Percentiles rank a stretch among this genome's conserved stretches.
Evolutionary conservation across 192 early-diverging fungal genomes (phyloP).

Genomic region (Oehlia diaphana): DNA sequence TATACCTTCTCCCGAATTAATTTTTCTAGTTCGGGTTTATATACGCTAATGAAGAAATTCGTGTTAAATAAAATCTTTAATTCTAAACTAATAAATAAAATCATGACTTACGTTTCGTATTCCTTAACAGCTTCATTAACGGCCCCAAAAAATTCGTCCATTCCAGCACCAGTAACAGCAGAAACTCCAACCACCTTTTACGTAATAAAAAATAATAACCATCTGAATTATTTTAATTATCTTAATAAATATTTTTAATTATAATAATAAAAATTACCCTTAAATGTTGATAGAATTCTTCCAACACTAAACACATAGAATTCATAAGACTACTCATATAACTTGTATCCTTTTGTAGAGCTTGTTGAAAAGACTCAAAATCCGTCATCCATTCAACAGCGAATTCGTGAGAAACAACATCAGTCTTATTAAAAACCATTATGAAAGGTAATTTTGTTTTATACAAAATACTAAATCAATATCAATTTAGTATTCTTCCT

Average conservation of each 20-base stretch:
- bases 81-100: neutral
- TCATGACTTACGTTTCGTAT: conserved; percentile 65
- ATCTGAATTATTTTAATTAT: conserved; percentile 1
- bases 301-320: conserved; percentile 94
- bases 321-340: conserved; percentile 94
- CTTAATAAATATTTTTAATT: neutral
- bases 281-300: conserved; percentile 91
- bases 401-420: conserved; percentile 88
- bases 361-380: conserved; percentile 91
- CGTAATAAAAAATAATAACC: neutral
- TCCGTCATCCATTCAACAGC: conserved; percentile 96
- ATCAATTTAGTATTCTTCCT: neutral
- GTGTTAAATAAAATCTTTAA: conserved; percentile 2
- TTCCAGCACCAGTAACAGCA: conserved; percentile 90
- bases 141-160: conserved; percentile 83
- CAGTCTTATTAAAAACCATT: conserved; percentile 94
- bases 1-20: conserved; percentile 63
- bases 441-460: conserved; percentile 96
- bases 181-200: conserved; percentile 81
- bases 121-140: conserved; percentile 80
- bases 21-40: conserved; percentile 79
- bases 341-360: conserved; percentile 74
- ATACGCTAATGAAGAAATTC: conserved; percentile 54
- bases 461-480: conserved; percentile 75
- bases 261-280: conserved; percentile 26